phyloP scores from a whole-genome alignment of 192 early-diverging fungal genomes.

The Funneliformis geosporum region DNA sequence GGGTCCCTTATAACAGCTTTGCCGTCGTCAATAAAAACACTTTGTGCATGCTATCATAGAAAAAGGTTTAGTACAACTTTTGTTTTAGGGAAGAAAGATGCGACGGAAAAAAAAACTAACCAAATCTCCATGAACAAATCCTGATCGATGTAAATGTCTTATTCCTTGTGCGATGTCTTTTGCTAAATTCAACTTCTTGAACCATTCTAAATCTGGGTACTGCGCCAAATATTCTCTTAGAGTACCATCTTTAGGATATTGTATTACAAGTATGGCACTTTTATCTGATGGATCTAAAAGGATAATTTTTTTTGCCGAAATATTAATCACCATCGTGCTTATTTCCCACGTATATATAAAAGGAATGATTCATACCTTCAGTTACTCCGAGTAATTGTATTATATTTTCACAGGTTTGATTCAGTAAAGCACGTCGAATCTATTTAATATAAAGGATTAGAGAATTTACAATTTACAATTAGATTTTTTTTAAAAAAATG shows the following conservation, averaged over 20 bases:
- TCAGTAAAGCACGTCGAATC: not conserved
- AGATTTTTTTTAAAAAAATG: no score
- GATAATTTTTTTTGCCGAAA: not conserved
- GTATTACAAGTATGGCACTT: conserved; percentile 1
- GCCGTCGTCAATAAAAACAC: conserved; percentile 5
- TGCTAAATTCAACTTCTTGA: not conserved
- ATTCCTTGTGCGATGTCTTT: conserved; percentile 17
- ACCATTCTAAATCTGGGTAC: not conserved
- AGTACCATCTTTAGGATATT: conserved; percentile 26
- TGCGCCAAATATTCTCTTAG: conserved; percentile 19
- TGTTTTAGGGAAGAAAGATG: no score
- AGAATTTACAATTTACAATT: not conserved
- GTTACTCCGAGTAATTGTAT: not conserved
- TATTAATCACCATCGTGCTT: not conserved
- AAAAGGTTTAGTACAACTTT: no score
- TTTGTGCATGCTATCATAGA: conserved; percentile 22
- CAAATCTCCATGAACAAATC: conserved; percentile 23
- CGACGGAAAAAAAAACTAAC: conserved; percentile 5
- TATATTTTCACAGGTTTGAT: not conserved
- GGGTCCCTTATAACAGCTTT: conserved; percentile 15
- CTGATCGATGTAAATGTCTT: conserved; percentile 12
- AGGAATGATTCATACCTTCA: not conserved
- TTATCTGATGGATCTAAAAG: not conserved
- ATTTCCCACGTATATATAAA: no score
- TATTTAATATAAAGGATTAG: not conserved